Evolutionary conservation across 495 filamentous ascomycete genomes (phyloP), one percentile per base, ranked within the genome.

Genomic region (Hypomontagnella monticulosa): DNA sequence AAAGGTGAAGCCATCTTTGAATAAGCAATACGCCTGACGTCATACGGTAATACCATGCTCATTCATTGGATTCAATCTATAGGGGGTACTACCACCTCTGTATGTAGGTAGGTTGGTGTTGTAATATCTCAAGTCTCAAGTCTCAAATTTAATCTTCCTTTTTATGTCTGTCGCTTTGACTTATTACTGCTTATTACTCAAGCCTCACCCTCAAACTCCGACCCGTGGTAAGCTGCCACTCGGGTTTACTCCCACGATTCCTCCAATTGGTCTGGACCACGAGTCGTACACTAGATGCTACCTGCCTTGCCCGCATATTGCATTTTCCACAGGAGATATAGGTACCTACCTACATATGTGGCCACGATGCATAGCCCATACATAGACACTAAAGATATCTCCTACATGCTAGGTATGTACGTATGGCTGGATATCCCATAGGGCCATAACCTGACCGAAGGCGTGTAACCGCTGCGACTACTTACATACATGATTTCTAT

Each of bases 251-350:
- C 37, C 18, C 19, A 43, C 40, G 10, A 52, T 60, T 50, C 49
- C 46, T 27, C 30, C 60, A 50, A 64, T 41, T 52, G 66, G 66
- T 61, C 66, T 63, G 49, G 59, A 68, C 54, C 58, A 42, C 15
- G 59, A 59, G 54, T 51, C 49, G 55, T 48, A 52, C 50, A 54
- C 38, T 52, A 43, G 43, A 20, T 66, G 37, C 51, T 67, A 67
- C 48, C 47, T 67, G 63, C 44, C 63, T 67, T 67, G 51, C 51
- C 53, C 36, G 54, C 58, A 63, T 63, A 10, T 36, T 53, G 57
- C 57, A 57, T 42, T 50, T 50, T 50, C 14, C 48, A 54, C 9
- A 27, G 23, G 23, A 27, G 23, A 27, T 27, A 27, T 18, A 14
- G 34, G 10, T 27, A 36, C 33, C n/a, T 23, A 42, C 38, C 40